Percentiles rank a stretch among this genome's conserved stretches.
These are phyloP conservation scores for Malania oleifera DNA, from an alignment of 164 flowering plant genomes.

Conservation along the genomic window DNA sequence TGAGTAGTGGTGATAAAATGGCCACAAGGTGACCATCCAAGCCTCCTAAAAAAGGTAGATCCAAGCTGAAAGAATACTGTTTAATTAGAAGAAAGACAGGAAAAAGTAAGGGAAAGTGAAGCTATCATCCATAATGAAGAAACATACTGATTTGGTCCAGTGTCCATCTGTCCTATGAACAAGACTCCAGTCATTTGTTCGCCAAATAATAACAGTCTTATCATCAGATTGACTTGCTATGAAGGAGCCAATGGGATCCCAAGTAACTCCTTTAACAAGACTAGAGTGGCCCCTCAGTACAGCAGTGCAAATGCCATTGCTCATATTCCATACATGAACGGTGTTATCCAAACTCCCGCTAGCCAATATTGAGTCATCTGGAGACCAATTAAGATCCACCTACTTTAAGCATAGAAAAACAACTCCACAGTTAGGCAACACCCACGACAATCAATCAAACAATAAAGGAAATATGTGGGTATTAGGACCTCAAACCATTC, in stretches of 20 bases:
- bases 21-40: conserved; percentile 99
- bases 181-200: conserved; percentile 98
- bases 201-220: conserved; percentile 96
- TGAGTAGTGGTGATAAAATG: conserved; percentile 98
- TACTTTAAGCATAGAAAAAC: conserved; percentile 69
- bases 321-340: conserved; percentile 92
- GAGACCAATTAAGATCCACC: conserved; percentile 99
- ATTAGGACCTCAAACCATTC: no score
- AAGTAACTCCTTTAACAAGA: conserved; percentile 96
- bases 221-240: conserved; percentile 99
- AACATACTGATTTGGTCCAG: conserved; percentile 95
- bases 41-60: conserved; percentile 96
- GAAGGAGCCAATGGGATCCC: conserved; percentile 99
- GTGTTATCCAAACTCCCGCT: conserved; percentile 98
- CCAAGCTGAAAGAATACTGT: conserved; percentile 69
- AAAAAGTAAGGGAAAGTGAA: background rate
- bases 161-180: conserved; percentile 97
- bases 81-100: conserved; percentile 11
- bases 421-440: conserved; percentile 33
- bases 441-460: background rate
- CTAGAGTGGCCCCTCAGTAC: conserved; percentile 98
- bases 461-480: background rate
- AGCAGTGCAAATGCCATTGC: conserved; percentile 89
- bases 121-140: background rate
- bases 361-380: conserved; percentile 91